A percentile compares a stretch with the other conserved stretches of the same genome.
Conservation (phyloP, 169 alveolate genomes). For the Condylostoma magnum region DNA sequence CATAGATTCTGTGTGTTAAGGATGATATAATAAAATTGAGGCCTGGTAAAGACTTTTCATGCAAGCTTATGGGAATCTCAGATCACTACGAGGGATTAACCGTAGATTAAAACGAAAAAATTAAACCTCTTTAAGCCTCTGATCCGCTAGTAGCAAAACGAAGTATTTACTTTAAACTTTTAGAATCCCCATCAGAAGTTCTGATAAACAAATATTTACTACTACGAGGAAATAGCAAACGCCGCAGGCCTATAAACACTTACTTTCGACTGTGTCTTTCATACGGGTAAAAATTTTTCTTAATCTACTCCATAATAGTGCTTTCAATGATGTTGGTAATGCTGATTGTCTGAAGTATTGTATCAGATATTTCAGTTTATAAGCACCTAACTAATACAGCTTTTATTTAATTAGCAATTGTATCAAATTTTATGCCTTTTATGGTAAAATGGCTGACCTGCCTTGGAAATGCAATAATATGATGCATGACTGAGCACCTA, state of each 20-base stretch:
- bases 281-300: not conserved
- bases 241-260: conserved; percentile 10
- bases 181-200: not conserved
- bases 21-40: conserved; percentile 3
- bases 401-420: not conserved
- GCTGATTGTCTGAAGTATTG: not conserved
- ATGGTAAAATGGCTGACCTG: conserved; percentile 13
- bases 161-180: not conserved
- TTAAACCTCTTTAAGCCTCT: not conserved
- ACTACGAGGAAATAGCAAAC: not conserved
- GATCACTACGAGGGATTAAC: not conserved
- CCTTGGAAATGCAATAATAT: conserved; percentile 26
- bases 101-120: not conserved
- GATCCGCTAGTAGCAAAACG: conserved; percentile 2
- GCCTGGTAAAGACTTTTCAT: conserved; percentile 9
- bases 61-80: not conserved
- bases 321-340: not conserved
- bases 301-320: not conserved
- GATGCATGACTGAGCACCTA: conserved; percentile 16
- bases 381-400: conserved; percentile 2
- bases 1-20: not conserved
- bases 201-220: not conserved
- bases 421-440: not conserved
- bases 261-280: not conserved
- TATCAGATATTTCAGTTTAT: not conserved